Conservation (phyloP, 768 basidiomycete species). For the Podaxis mareebaensis region DNA sequence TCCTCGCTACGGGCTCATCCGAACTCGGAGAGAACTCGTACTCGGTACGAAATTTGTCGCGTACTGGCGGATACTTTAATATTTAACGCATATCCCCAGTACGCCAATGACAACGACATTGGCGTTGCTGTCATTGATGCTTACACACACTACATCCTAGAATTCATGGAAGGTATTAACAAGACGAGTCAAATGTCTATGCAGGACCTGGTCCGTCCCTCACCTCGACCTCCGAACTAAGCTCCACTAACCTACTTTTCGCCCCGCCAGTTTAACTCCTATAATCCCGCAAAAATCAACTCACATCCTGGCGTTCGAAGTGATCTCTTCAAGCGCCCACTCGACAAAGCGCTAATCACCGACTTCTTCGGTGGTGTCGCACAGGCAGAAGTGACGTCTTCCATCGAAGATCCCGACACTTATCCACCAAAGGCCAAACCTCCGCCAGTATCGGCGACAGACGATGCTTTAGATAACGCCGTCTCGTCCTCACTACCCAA, state of each 20-base stretch:
- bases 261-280: slow-evolving; percentile 70
- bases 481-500: not conserved
- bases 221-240: not conserved
- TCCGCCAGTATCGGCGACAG: not conserved
- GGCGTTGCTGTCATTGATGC: slow-evolving; percentile 96
- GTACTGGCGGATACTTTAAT: not conserved
- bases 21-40: slow-evolving; percentile 87
- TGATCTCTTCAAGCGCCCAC: slow-evolving; percentile 71
- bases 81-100: slow-evolving; percentile 42
- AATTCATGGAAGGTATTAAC: slow-evolving; percentile 90
- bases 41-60: slow-evolving; percentile 56
- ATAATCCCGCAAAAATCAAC: slow-evolving; percentile 70
- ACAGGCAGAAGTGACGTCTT: slow-evolving; percentile 63
- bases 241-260: not conserved
- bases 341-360: slow-evolving; percentile 66
- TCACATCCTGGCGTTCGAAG: slow-evolving; percentile 90
- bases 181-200: slow-evolving; percentile 84
- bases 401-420: not conserved
- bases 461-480: not conserved
- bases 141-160: slow-evolving; percentile 89
- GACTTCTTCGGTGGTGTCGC: slow-evolving; percentile 91
- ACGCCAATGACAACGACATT: slow-evolving; percentile 91
- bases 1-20: slow-evolving; percentile 89
- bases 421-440: not conserved
- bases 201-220: slow-evolving; percentile 70